These are phyloP conservation scores for Sapria himalayana DNA, from an alignment of 345 rosid genomes.

Conservation along the genomic window DNA sequence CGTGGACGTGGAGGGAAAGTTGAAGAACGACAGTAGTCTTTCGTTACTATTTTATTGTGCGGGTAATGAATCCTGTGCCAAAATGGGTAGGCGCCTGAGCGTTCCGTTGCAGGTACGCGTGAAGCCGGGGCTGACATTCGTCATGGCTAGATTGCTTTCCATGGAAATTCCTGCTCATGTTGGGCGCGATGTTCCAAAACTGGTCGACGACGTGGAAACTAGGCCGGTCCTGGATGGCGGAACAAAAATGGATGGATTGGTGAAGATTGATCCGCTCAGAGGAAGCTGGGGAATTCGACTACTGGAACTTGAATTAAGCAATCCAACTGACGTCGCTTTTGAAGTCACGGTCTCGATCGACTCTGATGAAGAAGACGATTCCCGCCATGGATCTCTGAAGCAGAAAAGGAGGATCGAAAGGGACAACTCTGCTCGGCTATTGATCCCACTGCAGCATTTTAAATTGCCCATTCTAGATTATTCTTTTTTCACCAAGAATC, in stretches of 20 bases:
- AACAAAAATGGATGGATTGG: conserved; percentile 48
- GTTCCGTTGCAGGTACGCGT: conserved; percentile 83
- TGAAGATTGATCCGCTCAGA: conserved; percentile 78
- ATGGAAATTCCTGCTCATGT: conserved; percentile 97
- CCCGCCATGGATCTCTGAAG: conserved; percentile 61
- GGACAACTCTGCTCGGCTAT: conserved; percentile 77
- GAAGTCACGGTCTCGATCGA: conserved; percentile 73
- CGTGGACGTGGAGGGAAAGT: conserved; percentile 38
- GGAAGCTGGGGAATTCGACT: conserved; percentile 98
- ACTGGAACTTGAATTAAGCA: conserved; percentile 81
- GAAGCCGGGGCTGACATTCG: conserved; percentile 79
- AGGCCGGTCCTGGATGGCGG: conserved; percentile 26
- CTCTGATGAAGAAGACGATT: conserved; percentile 25
- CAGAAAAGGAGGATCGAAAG: conserved; percentile 84
- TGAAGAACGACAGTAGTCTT: conserved; percentile 66
- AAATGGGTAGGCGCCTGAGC: conserved; percentile 79
- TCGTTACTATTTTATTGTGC: conserved; percentile 76
- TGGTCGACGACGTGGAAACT: conserved; percentile 11
- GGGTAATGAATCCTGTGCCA: conserved; percentile 41
- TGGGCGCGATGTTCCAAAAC: conserved; percentile 34
- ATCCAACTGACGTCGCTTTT: conserved; percentile 87
- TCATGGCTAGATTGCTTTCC: conserved; percentile 81
- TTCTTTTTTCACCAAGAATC: conserved; percentile 54
- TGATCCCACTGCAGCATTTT: conserved; percentile 91
- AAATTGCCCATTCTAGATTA: conserved; percentile 85